Conservation (phyloP, 1,139 yeast genomes). For the Eremothecium cymbalariae region DNA sequence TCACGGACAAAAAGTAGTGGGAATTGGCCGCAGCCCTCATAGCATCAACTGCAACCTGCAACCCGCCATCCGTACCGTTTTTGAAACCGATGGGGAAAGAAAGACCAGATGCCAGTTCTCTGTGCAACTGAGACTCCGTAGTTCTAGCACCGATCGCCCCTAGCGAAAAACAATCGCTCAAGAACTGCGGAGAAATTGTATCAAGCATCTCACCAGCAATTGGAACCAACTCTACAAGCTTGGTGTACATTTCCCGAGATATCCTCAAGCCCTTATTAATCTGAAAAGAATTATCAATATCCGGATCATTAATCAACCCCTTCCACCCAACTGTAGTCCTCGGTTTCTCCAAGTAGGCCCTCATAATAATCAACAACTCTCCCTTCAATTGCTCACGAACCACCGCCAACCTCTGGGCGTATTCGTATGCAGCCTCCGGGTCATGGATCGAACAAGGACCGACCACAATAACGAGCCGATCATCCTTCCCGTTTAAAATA, state of each 20-base stretch:
- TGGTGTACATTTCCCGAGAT: conserved; percentile 77
- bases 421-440: conserved; percentile 85
- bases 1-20: conserved; percentile 89
- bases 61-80: conserved; percentile 91
- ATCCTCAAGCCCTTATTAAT: conserved; percentile 91
- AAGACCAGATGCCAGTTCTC: conserved; percentile 90
- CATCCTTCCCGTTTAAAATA: conserved; percentile 68
- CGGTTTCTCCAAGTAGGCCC: conserved; percentile 97
- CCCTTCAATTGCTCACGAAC: conserved; percentile 56
- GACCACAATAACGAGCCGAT: conserved; percentile 70
- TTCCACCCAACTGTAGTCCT: conserved; percentile 99
- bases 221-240: conserved; percentile 73
- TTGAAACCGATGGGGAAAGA: conserved; percentile 97
- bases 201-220: conserved; percentile 98
- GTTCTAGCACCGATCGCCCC: conserved; percentile 99
- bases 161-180: conserved; percentile 79
- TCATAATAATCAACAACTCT: conserved; percentile 83
- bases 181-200: conserved; percentile 90
- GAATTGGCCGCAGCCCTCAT: conserved; percentile 87
- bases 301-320: conserved; percentile 95
- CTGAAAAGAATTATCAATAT: conserved; percentile 86
- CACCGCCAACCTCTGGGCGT: conserved; percentile 57
- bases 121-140: conserved; percentile 92
- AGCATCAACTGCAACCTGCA: conserved; percentile 91
- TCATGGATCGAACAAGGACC: conserved; percentile 98